These are phyloP conservation scores for Psilocybe cubensis DNA, from an alignment of 768 basidiomycete species.

Conservation along the genomic window DNA sequence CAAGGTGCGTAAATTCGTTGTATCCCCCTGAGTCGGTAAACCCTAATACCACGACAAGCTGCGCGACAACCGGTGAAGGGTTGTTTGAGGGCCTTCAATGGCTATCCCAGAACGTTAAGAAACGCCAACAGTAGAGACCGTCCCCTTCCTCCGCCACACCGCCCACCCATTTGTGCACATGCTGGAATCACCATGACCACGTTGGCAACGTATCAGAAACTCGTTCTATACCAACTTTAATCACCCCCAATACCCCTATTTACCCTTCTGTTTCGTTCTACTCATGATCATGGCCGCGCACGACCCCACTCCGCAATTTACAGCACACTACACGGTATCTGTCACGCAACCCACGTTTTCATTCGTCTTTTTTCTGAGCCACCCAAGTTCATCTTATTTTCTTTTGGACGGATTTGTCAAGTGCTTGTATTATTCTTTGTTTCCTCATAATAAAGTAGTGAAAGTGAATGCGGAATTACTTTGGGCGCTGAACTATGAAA, in stretches of 20 bases:
- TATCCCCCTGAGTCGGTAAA: too few species aligned
- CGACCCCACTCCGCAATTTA: constrained; percentile 35
- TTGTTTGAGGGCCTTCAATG: constrained; percentile 97
- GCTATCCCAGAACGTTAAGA: constrained; percentile 97
- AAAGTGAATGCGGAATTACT: not conserved
- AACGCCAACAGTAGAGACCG: constrained; percentile 79
- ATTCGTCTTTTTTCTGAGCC: not conserved
- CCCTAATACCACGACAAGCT: constrained; percentile 50
- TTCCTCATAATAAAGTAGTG: constrained; percentile 10
- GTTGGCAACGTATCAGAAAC: constrained; percentile 15
- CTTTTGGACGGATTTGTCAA: constrained; percentile 1
- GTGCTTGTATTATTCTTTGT: constrained; percentile 1
- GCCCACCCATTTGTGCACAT: not conserved
- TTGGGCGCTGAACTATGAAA: not conserved
- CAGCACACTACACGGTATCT: constrained; percentile 30
- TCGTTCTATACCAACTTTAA: constrained; percentile 19
- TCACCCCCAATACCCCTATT: constrained; percentile 37
- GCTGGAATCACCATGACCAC: constrained; percentile 8
- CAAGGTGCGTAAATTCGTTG: constrained; percentile 63
- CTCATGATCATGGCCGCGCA: constrained; percentile 43
- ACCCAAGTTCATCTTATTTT: not conserved
- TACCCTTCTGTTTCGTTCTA: constrained; percentile 24
- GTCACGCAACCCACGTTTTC: constrained; percentile 17
- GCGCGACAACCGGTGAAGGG: constrained; percentile 95
- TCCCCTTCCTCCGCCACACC: not conserved